A percentile compares a stretch with the other conserved stretches of the same genome.
phyloP scores from a whole-genome alignment of 2,329 filamentous ascomycete species.

The Paecilomyces fulvus region DNA sequence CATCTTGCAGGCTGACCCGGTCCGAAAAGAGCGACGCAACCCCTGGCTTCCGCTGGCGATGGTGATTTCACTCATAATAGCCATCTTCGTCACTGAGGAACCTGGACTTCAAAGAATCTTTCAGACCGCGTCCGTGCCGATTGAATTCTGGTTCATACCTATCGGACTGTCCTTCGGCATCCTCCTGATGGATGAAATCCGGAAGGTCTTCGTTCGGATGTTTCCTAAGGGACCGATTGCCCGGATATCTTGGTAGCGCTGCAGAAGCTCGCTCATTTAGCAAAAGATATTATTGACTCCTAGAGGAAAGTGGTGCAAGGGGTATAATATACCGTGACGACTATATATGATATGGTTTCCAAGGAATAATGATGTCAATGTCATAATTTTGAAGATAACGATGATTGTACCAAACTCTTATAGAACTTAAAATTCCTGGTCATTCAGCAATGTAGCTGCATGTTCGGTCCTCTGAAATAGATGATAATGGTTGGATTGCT shows the following conservation, averaged over 20 bases:
- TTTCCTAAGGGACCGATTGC: conserved; percentile 41
- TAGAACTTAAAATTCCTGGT: not conserved
- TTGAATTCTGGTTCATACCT: conserved; percentile 47
- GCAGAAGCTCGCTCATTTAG: not conserved
- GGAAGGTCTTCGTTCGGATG: conserved; percentile 42
- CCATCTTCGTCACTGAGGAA: conserved; percentile 46
- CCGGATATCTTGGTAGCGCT: conserved; percentile 41
- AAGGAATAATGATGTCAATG: not conserved
- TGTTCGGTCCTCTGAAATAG: not conserved
- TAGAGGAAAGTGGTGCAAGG: not conserved
- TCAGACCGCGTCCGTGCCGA: conserved; percentile 41
- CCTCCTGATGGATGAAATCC: conserved; percentile 44
- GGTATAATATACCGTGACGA: not conserved
- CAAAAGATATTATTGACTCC: not conserved
- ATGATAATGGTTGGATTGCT: not conserved
- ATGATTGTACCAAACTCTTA: not conserved
- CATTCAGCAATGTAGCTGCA: not conserved
- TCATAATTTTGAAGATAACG: not conserved
- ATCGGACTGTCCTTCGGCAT: conserved; percentile 44
- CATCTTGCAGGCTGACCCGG: conserved; percentile 44
- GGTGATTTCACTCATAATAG: conserved; percentile 41
- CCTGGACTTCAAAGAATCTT: conserved; percentile 44
- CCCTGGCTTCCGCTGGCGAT: conserved; percentile 43
- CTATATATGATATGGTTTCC: not conserved
- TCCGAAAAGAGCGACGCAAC: conserved; percentile 41